phyloP scores from a whole-genome alignment of 2,329 filamentous ascomycete species.

The Aspergillus spinulosporus region DNA sequence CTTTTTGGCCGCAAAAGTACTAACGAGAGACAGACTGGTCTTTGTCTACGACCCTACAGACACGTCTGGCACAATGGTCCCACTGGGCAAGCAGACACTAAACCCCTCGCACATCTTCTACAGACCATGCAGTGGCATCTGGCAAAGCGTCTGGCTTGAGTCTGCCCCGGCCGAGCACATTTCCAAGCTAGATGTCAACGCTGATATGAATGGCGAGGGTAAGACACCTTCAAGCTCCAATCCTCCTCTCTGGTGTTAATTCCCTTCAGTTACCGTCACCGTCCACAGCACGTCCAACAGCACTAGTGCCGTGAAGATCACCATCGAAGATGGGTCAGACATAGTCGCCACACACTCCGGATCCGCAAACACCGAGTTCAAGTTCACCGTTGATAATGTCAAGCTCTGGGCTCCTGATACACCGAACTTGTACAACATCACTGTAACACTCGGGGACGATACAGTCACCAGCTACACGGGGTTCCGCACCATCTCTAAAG shows the following conservation, averaged over 20 bases:
- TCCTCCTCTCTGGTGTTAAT: slow-evolving; percentile 1
- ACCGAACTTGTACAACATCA: slow-evolving; percentile 65
- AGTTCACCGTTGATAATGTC: slow-evolving; percentile 56
- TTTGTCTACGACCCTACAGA: slow-evolving; percentile 70
- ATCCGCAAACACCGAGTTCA: slow-evolving; percentile 53
- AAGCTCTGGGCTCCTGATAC: slow-evolving; percentile 65
- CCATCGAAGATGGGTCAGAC: slow-evolving; percentile 39
- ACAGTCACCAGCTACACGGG: slow-evolving; percentile 65
- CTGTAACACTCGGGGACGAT: slow-evolving; percentile 56
- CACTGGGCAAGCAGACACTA: slow-evolving; percentile 65
- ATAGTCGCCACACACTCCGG: slow-evolving; percentile 49
- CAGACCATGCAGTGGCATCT: slow-evolving; percentile 70
- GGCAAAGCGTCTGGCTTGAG: slow-evolving; percentile 72
- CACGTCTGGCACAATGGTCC: slow-evolving; percentile 55
- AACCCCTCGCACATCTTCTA: slow-evolving; percentile 63
- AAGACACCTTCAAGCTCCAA: slow-evolving; percentile 19
- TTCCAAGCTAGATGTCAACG: slow-evolving; percentile 59
- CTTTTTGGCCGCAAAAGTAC: neutral
- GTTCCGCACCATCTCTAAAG: slow-evolving; percentile 64
- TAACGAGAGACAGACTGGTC: slow-evolving; percentile 52
- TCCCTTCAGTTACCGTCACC: slow-evolving; percentile 54
- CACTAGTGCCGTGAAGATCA: slow-evolving; percentile 41
- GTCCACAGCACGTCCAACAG: slow-evolving; percentile 50
- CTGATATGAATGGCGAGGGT: slow-evolving; percentile 57
- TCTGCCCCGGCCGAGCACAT: slow-evolving; percentile 60